Base-by-base conservation (phyloP, 768 basidiomycete genomes). In the Rhodotorula toruloides region DNA sequence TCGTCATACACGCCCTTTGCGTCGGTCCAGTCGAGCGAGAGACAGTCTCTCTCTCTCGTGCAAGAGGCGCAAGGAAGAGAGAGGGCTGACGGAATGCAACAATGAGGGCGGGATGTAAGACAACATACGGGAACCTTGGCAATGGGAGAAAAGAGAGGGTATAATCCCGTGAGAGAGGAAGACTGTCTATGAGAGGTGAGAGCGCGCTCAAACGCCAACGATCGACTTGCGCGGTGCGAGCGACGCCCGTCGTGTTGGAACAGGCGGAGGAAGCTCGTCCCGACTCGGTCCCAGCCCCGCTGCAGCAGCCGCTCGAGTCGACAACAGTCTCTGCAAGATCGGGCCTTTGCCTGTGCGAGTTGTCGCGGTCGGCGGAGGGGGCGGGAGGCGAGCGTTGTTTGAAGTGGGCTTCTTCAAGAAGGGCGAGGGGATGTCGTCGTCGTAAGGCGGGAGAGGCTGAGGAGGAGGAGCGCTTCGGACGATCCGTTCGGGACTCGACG, bases 351-450 rank as follows among this genome's bases (percentile, higher is more conserved):
- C 16, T 53, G 31, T 29, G 0, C 50, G 36, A 3, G 32, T 29
- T 32, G 42, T 44, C 12, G 22, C 9, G 19, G 27, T 34, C 6
- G 47, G 0, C 40, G 43, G 42, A 6, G 55, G 17, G 12, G 37
- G 34, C 37, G 40, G 50, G 32, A 27, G 56, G 32, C 50, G 40
- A 5, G 34, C n/a, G 36, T 21, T 27, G 50, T 1, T n/a, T 21
- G 60, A 40, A 5, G 49, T 8, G 3, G 58, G 57, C 48, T 71
- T 71, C 59, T 71, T 71, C 17, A 71, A 40, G 59, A 67, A 71
- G 3, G 70, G 70, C 1, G 58, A 61, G 13, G 70, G 70, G 37
- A 71, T 44, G 50, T 71, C 70, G 59, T 71, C 70, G 29, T 55
- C 60, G 43, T 49, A 39, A 21, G 50, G 2, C 19, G 58, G 29